Evolutionary conservation across 108 stramenopile species (phyloP), one percentile per base, ranked within the genome.

Genomic region (Cyclotella kingstonii): DNA sequence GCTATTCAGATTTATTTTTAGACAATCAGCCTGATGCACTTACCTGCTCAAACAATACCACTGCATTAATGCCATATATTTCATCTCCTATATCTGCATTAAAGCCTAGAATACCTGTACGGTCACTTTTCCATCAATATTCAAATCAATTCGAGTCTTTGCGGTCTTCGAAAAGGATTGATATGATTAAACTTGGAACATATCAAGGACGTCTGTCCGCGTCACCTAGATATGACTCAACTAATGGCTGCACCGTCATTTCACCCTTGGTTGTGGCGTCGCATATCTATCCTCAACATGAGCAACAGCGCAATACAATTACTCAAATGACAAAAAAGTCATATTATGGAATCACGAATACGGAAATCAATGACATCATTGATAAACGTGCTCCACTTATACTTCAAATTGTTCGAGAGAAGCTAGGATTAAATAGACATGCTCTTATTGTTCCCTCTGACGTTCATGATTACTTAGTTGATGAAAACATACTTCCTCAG

Each of bases 241-340:
- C 88, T 18, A 94, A 94, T 56, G 93, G 93, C 0, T 94, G 93
- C 38, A 83, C 93, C 4, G 93, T 94, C 8, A 94, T 94, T 53
- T 87, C 90, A 10, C 88, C 93, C 0, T 61, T 87, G 19, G 70
- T 89, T n/a, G 93, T 78, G 15, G 77, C 87, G 26, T 48, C 74
- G 9, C 78, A 79, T 28, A 58, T 79, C 14, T 33, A 54, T 19
- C 68, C 76, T 18, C 54, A 63, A 28, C 58, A 67, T 41, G 29
- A 56, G n/a, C 45, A 57, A 39, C 7, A 44, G n/a, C 43, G 43
- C 35, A 22, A 3, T 30, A 8, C 7, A 47, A 17, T 1, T 9
- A 14, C 29, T 9, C 47, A 38, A 49, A 18, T 2, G 66, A 72
- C 48, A 84, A 83, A 49, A 66, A 80, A 50, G 30, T 54, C 15